These are phyloP conservation scores for Eimeria falciformis DNA, from an alignment of 169 alveolate genomes.

Conservation along the genomic window DNA sequence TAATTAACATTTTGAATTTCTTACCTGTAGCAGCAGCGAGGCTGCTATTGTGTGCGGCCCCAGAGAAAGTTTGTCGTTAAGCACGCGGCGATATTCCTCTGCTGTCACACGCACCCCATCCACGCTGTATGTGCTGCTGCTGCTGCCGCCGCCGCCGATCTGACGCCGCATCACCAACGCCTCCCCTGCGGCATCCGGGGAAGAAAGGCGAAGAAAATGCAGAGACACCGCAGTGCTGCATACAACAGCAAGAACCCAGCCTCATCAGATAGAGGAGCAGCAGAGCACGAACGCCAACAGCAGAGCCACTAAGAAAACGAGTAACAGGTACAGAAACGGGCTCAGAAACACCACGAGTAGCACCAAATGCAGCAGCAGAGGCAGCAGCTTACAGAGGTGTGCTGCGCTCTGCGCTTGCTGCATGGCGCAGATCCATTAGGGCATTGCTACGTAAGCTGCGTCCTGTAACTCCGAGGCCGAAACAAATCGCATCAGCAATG, in stretches of 20 bases:
- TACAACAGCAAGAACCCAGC: neutral
- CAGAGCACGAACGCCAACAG: neutral
- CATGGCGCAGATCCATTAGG: conserved; percentile 47
- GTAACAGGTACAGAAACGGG: neutral
- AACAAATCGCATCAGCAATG: conserved; percentile 62
- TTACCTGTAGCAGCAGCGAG: conserved; percentile 58
- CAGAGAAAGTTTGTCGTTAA: conserved; percentile 15
- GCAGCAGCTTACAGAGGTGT: neutral
- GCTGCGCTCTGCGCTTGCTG: neutral
- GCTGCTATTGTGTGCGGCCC: conserved; percentile 59
- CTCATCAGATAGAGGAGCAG: conserved; percentile 13
- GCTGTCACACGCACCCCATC: conserved; percentile 14
- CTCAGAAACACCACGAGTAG: neutral
- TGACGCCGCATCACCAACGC: conserved; percentile 41
- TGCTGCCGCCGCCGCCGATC: conserved; percentile 53
- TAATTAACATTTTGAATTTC: neutral
- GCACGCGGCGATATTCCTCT: conserved; percentile 25
- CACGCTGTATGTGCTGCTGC: conserved; percentile 45
- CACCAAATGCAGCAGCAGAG: conserved; percentile 51
- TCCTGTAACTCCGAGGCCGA: conserved; percentile 70
- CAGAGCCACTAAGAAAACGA: neutral
- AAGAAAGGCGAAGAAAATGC: conserved; percentile 32
- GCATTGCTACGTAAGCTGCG: conserved; percentile 61
- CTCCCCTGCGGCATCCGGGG: conserved; percentile 40
- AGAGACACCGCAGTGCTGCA: conserved; percentile 66